These are phyloP conservation scores for Colletotrichum orchidophilum DNA, from an alignment of 2,329 filamentous ascomycete species.

Conservation along the genomic window DNA sequence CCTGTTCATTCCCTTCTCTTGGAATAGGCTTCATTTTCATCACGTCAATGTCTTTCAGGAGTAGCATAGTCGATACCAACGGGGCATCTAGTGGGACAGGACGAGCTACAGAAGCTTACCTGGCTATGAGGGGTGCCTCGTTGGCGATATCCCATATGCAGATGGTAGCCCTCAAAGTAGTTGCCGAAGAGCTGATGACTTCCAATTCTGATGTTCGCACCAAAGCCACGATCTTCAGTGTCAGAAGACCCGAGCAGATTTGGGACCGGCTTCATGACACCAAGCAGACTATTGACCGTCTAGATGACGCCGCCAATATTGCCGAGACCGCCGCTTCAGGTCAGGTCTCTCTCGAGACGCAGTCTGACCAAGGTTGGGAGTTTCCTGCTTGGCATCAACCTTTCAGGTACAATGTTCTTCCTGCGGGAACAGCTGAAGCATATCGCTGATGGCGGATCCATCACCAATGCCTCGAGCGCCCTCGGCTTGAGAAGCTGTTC, in stretches of 20 bases:
- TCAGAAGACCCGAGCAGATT: conserved; percentile 42
- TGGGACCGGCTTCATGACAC: conserved; percentile 46
- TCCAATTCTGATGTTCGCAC: neutral
- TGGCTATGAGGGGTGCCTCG: conserved; percentile 52
- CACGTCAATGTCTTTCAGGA: neutral
- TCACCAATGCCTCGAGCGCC: conserved; percentile 51
- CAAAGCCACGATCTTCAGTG: conserved; percentile 37
- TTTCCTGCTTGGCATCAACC: conserved; percentile 40
- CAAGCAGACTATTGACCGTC: conserved; percentile 40
- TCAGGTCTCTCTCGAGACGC: conserved; percentile 34
- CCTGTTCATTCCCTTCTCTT: too few relatives aligned
- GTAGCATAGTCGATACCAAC: conserved; percentile 59
- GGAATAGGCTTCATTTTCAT: too few relatives aligned
- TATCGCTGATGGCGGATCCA: conserved; percentile 52
- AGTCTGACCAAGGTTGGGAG: conserved; percentile 38
- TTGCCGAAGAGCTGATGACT: conserved; percentile 7
- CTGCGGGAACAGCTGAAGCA: conserved; percentile 39
- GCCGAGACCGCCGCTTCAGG: conserved; percentile 43
- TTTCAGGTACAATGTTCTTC: conserved; percentile 40
- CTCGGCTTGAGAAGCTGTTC: neutral
- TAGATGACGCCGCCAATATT: conserved; percentile 50
- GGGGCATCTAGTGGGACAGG: conserved; percentile 60
- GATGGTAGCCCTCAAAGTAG: conserved; percentile 41
- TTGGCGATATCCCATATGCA: conserved; percentile 60
- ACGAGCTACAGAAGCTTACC: conserved; percentile 53